Conservation (phyloP, 1,284 basidiomycete genomes). For the Tilletia caries region DNA sequence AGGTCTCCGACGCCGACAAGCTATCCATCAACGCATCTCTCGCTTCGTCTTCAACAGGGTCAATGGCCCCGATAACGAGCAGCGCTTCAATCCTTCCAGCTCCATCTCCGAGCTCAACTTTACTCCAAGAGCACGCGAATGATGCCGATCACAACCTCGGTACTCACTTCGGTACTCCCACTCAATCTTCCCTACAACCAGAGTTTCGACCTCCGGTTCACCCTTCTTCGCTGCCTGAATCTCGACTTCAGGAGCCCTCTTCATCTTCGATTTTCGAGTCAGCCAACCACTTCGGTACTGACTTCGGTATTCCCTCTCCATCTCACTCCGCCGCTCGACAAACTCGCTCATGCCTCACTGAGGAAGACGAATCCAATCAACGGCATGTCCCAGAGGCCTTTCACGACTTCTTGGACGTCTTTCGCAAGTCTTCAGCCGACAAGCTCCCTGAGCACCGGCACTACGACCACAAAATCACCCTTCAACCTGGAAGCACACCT, state of each 20-base stretch:
- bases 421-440: not conserved
- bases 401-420: conserved; percentile 3
- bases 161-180: conserved; percentile 6
- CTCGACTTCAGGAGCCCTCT: not conserved
- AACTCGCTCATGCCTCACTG: not conserved
- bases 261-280: not conserved
- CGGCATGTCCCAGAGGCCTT: not conserved
- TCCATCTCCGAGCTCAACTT: not conserved
- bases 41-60: not conserved
- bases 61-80: not conserved
- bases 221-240: not conserved
- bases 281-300: not conserved
- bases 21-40: not conserved
- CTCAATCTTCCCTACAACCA: not conserved
- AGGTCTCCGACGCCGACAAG: not conserved
- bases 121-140: not conserved
- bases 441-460: conserved; percentile 2
- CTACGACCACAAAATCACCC: conserved; percentile 1
- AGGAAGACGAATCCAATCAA: not conserved
- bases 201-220: not conserved
- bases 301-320: conserved; percentile 1
- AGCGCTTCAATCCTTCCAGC: not conserved
- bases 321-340: not conserved
- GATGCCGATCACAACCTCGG: not conserved
- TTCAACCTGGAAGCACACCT: not conserved